phyloP scores from a whole-genome alignment of 345 rosid genomes.

The Hibiscus mutabilis region DNA sequence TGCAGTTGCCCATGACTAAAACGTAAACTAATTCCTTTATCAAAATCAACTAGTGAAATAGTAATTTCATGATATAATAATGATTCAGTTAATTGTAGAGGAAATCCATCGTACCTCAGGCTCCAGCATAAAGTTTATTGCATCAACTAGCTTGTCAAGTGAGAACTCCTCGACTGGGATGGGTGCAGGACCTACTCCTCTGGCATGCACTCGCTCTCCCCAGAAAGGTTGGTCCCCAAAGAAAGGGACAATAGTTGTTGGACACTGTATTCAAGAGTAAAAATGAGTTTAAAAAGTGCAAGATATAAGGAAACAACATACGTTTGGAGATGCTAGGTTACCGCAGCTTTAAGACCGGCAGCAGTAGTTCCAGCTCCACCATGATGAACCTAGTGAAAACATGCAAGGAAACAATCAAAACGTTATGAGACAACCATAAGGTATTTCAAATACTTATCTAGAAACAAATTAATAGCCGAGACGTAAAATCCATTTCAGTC shows the following conservation, averaged over 20 bases:
- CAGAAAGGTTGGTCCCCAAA: slow-evolving; percentile 2
- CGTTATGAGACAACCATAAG: not conserved
- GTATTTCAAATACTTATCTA: too few relatives aligned
- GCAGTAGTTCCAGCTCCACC: slow-evolving; percentile 6
- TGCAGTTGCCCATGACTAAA: too few relatives aligned
- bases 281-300: not conserved
- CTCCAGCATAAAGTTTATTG: not conserved
- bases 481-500: not conserved
- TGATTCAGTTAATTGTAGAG: not conserved
- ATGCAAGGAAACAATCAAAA: not conserved
- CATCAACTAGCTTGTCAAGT: not conserved
- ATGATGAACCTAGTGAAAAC: not conserved
- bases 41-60: not conserved
- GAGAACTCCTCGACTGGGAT: not conserved
- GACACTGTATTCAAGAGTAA: slow-evolving; percentile 40
- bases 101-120: not conserved
- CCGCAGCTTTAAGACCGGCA: slow-evolving; percentile 3
- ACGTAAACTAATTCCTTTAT: too few relatives aligned
- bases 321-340: not conserved
- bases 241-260: not conserved
- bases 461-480: too few relatives aligned
- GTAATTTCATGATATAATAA: not conserved
- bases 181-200: slow-evolving; percentile 5
- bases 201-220: slow-evolving; percentile 1
- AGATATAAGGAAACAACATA: too few relatives aligned